Evolutionary conservation across 1,139 yeast species (phyloP), one percentile per base, ranked within the genome.

Genomic region (Arxiozyma telluris): DNA sequence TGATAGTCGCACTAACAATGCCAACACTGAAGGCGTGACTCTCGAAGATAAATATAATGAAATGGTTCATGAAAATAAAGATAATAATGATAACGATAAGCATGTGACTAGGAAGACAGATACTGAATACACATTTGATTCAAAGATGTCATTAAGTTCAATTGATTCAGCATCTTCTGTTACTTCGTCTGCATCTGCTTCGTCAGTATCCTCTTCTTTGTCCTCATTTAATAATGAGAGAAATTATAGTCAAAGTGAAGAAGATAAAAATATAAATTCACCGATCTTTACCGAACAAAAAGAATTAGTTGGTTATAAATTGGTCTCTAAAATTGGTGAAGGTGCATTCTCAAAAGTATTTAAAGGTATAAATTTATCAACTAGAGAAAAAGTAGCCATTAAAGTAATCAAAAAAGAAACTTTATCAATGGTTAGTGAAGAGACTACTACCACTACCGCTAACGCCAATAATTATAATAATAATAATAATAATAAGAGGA

Each of bases 281-380:
- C 62, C 63, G 2, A 42, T 55, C 3, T 66, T 63, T 46, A 50
- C 55, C 9, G 70, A 65, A 55, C 70, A 66, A 54, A 30, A 44
- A 11, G 69, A 65, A 54, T 50, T 66, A 25, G 49, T 21, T 21
- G 67, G 58, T 18, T 73, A 71, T 59, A 61, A 61, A 50, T 57
- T 73, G 41, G 54, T 69, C 12, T 70, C 75, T 25, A 76, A 76
- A 55, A 72, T 85, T 15, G 91, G 91, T 1, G 93, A 87, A 67
- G 98, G 98, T 18, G 98, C 98, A 0, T 91, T 91, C 68, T 87
- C 96, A 4, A 78, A 81, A 25, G 98, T 91, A 6, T 90, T 83
- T 71, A 81, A 81, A 62, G 97, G 96, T 20, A 57, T 59, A 7
- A 67, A 66, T 21, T 45, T 44, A 42, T 47, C 18, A 15, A 49